A percentile compares a stretch with the other conserved stretches of the same genome.
Evolutionary conservation across 805 yeast genomes (phyloP).

Genomic region (Metschnikowia lunata): DNA sequence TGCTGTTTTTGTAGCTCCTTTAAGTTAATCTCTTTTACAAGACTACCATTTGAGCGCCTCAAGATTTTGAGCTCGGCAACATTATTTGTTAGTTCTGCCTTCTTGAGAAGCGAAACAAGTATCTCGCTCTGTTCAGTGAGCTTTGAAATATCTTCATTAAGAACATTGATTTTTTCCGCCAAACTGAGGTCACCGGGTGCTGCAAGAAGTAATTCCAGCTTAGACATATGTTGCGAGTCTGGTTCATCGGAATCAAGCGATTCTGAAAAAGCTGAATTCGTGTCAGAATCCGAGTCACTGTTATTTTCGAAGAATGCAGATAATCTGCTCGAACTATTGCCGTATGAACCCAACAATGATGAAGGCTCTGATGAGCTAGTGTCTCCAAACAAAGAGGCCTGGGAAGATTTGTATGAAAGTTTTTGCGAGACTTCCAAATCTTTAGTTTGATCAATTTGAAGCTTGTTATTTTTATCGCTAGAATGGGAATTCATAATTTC

Average conservation of each 20-base stretch:
- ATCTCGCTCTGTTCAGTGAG: conserved; percentile 60
- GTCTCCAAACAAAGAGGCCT: conserved; percentile 10
- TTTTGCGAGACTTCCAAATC: neutral
- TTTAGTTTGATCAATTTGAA: neutral
- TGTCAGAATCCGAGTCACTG: conserved; percentile 32
- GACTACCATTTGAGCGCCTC: conserved; percentile 59
- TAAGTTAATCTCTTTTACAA: conserved; percentile 66
- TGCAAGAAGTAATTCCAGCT: conserved; percentile 45
- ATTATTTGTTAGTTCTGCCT: conserved; percentile 84
- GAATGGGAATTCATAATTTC: conserved; percentile 44
- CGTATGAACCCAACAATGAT: conserved; percentile 2
- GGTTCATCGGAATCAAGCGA: conserved; percentile 11
- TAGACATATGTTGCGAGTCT: conserved; percentile 3
- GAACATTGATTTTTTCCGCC: conserved; percentile 59
- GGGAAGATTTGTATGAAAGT: conserved; percentile 2
- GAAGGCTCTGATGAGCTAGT: neutral
- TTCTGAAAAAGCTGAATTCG: conserved; percentile 26
- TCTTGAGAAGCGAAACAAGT: conserved; percentile 61
- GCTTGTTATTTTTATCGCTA: conserved; percentile 2
- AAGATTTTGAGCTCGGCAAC: conserved; percentile 63
- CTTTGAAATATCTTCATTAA: conserved; percentile 54
- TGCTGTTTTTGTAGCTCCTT: conserved; percentile 78
- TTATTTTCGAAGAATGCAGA: conserved; percentile 34
- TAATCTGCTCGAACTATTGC: conserved; percentile 15
- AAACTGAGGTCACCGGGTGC: conserved; percentile 68